phyloP scores from a whole-genome alignment of 352 stramenopile species.

The Phytophthora rubi region DNA sequence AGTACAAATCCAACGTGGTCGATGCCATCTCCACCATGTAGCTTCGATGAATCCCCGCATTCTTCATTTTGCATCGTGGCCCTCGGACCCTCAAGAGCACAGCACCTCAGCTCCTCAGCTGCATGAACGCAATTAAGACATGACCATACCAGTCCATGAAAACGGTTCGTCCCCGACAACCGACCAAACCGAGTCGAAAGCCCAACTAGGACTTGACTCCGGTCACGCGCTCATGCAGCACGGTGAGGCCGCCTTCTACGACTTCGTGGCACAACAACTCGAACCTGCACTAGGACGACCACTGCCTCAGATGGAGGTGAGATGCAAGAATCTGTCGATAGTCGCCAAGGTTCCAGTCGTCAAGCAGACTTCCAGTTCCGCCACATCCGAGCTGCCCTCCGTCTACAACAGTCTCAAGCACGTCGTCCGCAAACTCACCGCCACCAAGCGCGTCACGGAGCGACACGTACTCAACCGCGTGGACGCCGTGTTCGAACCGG shows the following conservation, averaged over 20 bases:
- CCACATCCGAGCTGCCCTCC: constrained; percentile 34
- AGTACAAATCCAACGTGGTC: background rate
- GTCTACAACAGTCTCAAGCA: constrained; percentile 38
- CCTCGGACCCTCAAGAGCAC: background rate
- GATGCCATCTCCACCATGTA: background rate
- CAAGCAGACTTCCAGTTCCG: constrained; percentile 6
- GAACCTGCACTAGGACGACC: constrained; percentile 26
- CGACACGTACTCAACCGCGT: constrained; percentile 39
- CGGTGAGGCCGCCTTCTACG: constrained; percentile 31
- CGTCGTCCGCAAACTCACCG: constrained; percentile 15
- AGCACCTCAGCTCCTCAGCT: background rate
- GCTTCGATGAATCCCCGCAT: constrained; percentile 4
- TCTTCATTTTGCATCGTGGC: constrained; percentile 7
- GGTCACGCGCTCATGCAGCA: constrained; percentile 27
- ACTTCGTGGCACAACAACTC: constrained; percentile 27
- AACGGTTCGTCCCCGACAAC: background rate
- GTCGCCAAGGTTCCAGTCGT: constrained; percentile 32
- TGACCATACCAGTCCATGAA: background rate
- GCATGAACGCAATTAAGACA: background rate
- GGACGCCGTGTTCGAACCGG: constrained; percentile 42
- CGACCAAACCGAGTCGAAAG: background rate
- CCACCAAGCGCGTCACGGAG: constrained; percentile 13
- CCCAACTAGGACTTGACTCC: constrained; percentile 13
- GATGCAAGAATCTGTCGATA: constrained; percentile 41
- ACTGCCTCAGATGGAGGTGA: constrained; percentile 46